Evolutionary conservation across 225 moss, liverwort and hornwort genomes (phyloP), one percentile per base, ranked within the genome.

Genomic region (Rhytidiadelphus loreus): DNA sequence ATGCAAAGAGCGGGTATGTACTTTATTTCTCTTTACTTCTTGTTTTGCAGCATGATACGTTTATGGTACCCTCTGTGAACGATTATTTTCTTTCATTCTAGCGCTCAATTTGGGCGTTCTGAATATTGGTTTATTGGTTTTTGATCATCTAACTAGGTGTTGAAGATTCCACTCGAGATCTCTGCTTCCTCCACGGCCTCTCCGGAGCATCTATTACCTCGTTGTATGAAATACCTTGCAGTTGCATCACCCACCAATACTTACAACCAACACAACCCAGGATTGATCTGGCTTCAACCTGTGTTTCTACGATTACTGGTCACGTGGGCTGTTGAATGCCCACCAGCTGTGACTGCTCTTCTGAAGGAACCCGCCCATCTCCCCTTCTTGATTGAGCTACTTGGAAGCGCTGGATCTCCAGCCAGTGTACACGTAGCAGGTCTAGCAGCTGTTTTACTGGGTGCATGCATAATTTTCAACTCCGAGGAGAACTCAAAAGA

Each of bases 341-440:
- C 99, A 43, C 92, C 93, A 62, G 99, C 97, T 86, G 96, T 97
- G 14, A 90, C 95, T 88, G 94, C 96, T 55, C 93, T 99, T 64
- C 58, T 99, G 93, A 96, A 94, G 29, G 95, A 93, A 83, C 95
- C 96, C 37, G 88, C 97, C 52, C 97, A 99, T 80, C 96, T 99
- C 85, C 96, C 97, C 80, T 97, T 95, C 92, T 89, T 99, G 77
- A 96, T 97, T 81, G 99, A 99, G 91, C 92, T 99, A 13, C 91
- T 93, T 74, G 96, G 95, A 89, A 96, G 96, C 39, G 88, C 88
- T 82, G 95, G 95, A 28, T 94, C 97, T 37, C 95, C 95, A 78
- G 98, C 96, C 77, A 97, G 99, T 91, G 94, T 96, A 26, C 99
- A 99, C 69, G 99, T 99, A 30, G 99, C 97, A 80, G 99, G 99